Evolutionary conservation across 1,284 basidiomycete genomes (phyloP).

Genomic region (Hemileia vastatrix): DNA sequence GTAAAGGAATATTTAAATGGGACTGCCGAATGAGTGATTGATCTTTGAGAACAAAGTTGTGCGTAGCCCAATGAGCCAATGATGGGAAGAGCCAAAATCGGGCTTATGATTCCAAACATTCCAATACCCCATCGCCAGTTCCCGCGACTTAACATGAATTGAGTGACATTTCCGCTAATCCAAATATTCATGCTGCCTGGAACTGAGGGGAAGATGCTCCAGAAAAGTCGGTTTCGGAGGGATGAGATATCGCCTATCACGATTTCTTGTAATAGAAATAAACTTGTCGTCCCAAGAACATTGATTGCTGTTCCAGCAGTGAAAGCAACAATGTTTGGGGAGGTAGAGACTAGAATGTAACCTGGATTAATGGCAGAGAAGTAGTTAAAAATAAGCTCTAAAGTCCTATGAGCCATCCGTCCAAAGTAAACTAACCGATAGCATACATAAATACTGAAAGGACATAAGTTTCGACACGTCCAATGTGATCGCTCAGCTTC

Average conservation of each 20-base stretch:
- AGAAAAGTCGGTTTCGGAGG: conserved; percentile 40
- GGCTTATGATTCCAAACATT: conserved; percentile 43
- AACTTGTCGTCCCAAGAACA: conserved; percentile 43
- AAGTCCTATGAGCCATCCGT: background rate
- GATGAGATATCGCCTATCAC: conserved; percentile 44
- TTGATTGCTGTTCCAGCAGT: conserved; percentile 44
- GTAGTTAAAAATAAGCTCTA: too few species aligned
- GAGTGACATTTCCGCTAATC: conserved; percentile 36
- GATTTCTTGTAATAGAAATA: conserved; percentile 42
- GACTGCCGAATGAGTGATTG: conserved; percentile 12
- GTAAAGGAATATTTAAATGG: conserved; percentile 12
- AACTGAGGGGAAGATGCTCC: conserved; percentile 41
- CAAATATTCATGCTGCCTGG: conserved; percentile 40
- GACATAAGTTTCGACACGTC: conserved; percentile 42
- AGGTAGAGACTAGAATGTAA: conserved; percentile 40
- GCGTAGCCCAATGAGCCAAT: conserved; percentile 20
- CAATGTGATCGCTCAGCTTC: conserved; percentile 42
- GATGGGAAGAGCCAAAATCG: conserved; percentile 39
- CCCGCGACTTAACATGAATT: conserved; percentile 24
- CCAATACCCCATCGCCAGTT: conserved; percentile 24
- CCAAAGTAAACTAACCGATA: conserved; percentile 30
- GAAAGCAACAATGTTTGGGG: conserved; percentile 34
- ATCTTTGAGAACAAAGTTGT: conserved; percentile 31
- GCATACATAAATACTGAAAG: conserved; percentile 42
- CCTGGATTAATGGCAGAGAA: background rate